Percentiles rank a stretch among this genome's conserved stretches.
Evolutionary conservation across 306 rosid species (phyloP).

Genomic region (Vicia villosa): DNA sequence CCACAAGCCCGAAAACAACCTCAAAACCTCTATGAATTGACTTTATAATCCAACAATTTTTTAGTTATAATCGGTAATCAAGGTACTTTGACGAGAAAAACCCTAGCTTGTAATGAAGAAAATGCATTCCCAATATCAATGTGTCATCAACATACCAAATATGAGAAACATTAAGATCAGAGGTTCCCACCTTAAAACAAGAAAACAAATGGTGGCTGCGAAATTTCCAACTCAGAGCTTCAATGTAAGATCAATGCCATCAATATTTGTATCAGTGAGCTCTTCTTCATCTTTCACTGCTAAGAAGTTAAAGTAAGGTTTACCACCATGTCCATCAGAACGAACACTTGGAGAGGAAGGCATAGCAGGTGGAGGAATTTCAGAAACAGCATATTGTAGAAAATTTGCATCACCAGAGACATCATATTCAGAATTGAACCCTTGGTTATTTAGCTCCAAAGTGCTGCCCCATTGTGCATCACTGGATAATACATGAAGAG

Average conservation of each 20-base stretch:
- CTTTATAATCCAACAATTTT: no score
- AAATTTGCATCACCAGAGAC: conserved; percentile 30
- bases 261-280: conserved; percentile 22
- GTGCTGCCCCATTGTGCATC: conserved; percentile 41
- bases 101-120: no score
- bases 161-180: no score
- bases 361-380: conserved; percentile 41
- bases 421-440: conserved; percentile 30
- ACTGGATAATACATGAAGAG: conserved; percentile 26
- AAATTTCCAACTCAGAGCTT: conserved; percentile 42
- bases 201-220: no score
- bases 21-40: no score
- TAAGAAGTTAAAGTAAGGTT: conserved; percentile 45
- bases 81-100: no score
- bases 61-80: no score
- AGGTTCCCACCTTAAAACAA: no score
- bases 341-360: conserved; percentile 30
- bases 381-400: conserved; percentile 28
- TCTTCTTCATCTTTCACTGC: conserved; percentile 31
- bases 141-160: no score
- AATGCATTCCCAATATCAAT: no score
- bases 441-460: conserved; percentile 39
- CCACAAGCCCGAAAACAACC: no score
- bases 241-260: conserved; percentile 53
- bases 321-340: conserved; percentile 30